phyloP scores from a whole-genome alignment of 345 rosid species.

The Jatropha curcas region DNA sequence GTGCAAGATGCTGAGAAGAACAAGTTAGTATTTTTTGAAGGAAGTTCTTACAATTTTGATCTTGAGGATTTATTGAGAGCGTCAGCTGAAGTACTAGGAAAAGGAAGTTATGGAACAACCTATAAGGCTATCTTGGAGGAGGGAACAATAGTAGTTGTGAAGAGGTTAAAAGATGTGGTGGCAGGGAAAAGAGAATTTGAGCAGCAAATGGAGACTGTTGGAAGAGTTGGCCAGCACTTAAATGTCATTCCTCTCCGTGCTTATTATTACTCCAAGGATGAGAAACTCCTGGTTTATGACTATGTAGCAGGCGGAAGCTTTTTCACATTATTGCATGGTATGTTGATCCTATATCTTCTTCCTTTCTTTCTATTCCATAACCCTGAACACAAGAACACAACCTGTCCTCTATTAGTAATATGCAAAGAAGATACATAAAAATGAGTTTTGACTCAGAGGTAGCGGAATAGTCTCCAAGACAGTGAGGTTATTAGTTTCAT shows the following conservation, averaged over 20 bases:
- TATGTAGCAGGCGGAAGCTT: conserved; percentile 65
- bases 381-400: too few species aligned
- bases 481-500: too few species aligned
- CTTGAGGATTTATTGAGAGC: conserved; percentile 92
- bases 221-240: conserved; percentile 65
- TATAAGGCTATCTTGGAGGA: conserved; percentile 93
- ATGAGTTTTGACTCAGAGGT: too few species aligned
- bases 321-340: conserved; percentile 72
- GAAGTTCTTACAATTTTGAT: conserved; percentile 72
- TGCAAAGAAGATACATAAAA: too few species aligned
- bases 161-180: conserved; percentile 76
- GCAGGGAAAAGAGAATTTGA: conserved; percentile 88
- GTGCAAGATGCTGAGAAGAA: conserved; percentile 95
- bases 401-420: too few species aligned
- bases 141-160: conserved; percentile 81
- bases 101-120: conserved; percentile 91
- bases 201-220: conserved; percentile 85
- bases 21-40: conserved; percentile 92
- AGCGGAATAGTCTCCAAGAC: too few species aligned
- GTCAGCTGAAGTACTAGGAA: conserved; percentile 94
- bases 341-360: conserved; percentile 3
- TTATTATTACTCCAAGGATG: conserved; percentile 91
- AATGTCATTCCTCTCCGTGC: conserved; percentile 89
- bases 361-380: not conserved
- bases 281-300: conserved; percentile 87